Base-by-base conservation (phyloP, 352 stramenopile species). In the Phytophthora pinifolia region DNA sequence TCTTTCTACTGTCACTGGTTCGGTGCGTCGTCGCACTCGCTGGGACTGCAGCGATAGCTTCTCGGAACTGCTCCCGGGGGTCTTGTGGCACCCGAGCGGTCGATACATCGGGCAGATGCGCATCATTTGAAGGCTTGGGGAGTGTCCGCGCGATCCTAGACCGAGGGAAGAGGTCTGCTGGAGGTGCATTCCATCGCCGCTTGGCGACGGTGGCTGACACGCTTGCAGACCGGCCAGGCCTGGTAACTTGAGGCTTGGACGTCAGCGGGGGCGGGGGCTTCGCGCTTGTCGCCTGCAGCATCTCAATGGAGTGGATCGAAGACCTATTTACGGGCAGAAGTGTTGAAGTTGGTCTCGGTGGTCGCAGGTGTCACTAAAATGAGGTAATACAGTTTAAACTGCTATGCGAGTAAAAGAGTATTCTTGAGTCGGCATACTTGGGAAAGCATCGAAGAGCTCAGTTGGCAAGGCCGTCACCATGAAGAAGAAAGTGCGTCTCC, bases 401-500 rank as follows among this genome's bases (percentile, higher is more conserved):
- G 20, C 3, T 22, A 22, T 22, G 20, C 20, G 20, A 44, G 27
- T 31, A 37, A 18, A 37, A 20, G 8, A n/a, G 14, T 51, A 45
- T 31, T 18, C 7, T 45, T 45, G 15, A 7, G 10, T 14, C 20
- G 2, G 14, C 17, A 17, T 12, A 7, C 10, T 4, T 8, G 37
- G 37, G 15, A 45, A 45, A 46, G 39, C 14, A 31, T 22, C 20
- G 20, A 22, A 22, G 20, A 22, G 20, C 20, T 22, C 20, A 22
- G 20, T 22, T 22, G 3, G 3, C 14, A 47, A 36, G 20, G 15
- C 18, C 20, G 52, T 10, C 43, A 53, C 36, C 48, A 84, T 84
- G 74, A 85, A 82, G 74, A 85, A 85, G 66, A 85, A 85, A 59
- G 74, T 80, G 43, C 12, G 62, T 54, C 29, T 0, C 15, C 25